Percentiles rank a stretch among this genome's conserved stretches.
Conservation (phyloP, 2,329 filamentous ascomycete species). For the Penicillium rolfsii region DNA sequence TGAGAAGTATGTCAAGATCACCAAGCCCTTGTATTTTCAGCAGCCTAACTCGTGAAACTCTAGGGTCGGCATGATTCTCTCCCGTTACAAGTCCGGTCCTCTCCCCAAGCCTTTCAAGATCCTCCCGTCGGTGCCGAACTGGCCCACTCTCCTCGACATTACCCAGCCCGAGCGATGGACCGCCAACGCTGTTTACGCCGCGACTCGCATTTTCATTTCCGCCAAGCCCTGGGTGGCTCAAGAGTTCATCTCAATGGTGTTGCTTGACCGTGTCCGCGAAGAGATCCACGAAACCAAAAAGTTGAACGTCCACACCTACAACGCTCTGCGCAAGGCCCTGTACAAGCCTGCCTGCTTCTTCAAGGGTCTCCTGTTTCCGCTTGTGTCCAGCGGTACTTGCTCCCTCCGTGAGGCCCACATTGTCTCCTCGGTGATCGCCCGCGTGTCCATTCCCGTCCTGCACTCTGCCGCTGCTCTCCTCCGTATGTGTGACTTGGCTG, state of each 20-base stretch:
- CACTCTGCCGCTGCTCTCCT: slow-evolving; percentile 92
- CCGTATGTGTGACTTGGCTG: slow-evolving; percentile 89
- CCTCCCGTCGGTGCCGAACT: slow-evolving; percentile 85
- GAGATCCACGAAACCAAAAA: slow-evolving; percentile 95
- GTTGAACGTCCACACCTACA: slow-evolving; percentile 93
- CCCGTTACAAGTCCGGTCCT: slow-evolving; percentile 93
- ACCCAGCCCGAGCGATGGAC: slow-evolving; percentile 81
- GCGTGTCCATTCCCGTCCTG: slow-evolving; percentile 84
- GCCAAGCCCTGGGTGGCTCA: slow-evolving; percentile 78
- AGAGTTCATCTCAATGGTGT: slow-evolving; percentile 80
- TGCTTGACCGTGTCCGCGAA: slow-evolving; percentile 88
- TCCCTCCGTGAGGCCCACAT: slow-evolving; percentile 92
- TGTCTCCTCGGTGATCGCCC: slow-evolving; percentile 79
- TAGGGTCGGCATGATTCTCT: slow-evolving; percentile 83
- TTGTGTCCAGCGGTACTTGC: slow-evolving; percentile 83
- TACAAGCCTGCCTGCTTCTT: slow-evolving; percentile 97
- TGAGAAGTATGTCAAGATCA: slow-evolving; percentile 65
- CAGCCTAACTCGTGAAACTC: slow-evolving; percentile 22
- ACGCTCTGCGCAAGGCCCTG: slow-evolving; percentile 84
- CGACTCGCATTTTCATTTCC: slow-evolving; percentile 89
- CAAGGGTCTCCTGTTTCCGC: slow-evolving; percentile 91
- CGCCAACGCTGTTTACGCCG: slow-evolving; percentile 81
- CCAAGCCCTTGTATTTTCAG: not conserved
- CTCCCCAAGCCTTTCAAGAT: slow-evolving; percentile 98
- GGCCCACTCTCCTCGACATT: slow-evolving; percentile 83